A percentile compares a stretch with the other conserved stretches of the same genome.
These are phyloP conservation scores for Pestalotiopsis sp. DNA, from an alignment of 2,329 filamentous ascomycete genomes.

Conservation along the genomic window DNA sequence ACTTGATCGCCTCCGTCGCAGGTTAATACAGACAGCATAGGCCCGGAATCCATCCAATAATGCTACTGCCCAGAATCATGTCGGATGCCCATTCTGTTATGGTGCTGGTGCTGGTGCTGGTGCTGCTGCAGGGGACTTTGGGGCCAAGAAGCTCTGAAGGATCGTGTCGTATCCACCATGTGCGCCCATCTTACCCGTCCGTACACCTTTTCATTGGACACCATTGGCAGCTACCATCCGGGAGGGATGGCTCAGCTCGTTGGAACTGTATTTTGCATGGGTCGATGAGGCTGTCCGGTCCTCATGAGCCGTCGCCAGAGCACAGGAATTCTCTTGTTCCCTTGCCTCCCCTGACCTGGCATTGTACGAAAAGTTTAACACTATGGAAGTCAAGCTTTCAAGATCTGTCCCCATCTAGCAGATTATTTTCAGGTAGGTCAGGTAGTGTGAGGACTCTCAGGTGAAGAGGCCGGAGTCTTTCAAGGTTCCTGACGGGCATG, in stretches of 20 bases:
- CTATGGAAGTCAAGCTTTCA: too few relatives aligned
- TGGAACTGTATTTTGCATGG: not conserved
- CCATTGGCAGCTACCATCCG: not conserved
- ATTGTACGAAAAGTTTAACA: too few relatives aligned
- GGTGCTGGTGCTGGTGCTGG: not conserved
- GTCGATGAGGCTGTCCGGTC: not conserved
- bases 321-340: not conserved
- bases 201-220: not conserved
- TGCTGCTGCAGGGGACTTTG: constrained; percentile 10
- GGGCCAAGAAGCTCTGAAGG: not conserved
- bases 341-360: too few relatives aligned
- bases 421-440: too few relatives aligned
- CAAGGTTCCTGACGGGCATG: too few relatives aligned
- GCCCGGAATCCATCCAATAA: not conserved
- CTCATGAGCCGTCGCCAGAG: not conserved
- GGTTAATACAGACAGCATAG: not conserved
- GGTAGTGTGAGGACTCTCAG: too few relatives aligned
- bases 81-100: not conserved
- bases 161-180: not conserved
- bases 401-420: too few relatives aligned
- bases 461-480: too few relatives aligned
- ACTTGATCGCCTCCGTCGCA: not conserved
- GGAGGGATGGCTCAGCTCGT: constrained; percentile 7
- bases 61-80: not conserved
- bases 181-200: not conserved